These are phyloP conservation scores for Phytophthora cajani DNA, from an alignment of 352 stramenopile genomes.

Conservation along the genomic window DNA sequence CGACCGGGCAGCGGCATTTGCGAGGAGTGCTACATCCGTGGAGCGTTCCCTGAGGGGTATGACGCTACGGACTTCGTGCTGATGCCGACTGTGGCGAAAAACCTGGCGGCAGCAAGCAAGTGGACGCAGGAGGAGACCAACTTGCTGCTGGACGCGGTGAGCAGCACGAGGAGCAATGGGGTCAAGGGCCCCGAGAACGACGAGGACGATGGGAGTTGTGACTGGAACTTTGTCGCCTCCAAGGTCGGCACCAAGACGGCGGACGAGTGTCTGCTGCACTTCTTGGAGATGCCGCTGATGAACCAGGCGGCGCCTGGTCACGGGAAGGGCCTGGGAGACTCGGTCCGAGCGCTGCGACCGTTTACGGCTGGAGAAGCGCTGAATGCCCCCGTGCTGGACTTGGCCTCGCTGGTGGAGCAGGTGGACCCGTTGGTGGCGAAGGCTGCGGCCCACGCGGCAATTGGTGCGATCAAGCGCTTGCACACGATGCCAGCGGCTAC, in stretches of 20 bases:
- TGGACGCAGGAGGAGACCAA: slow-evolving; percentile 63
- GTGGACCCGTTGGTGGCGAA: slow-evolving; percentile 79
- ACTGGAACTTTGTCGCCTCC: slow-evolving; percentile 82
- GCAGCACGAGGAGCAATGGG: slow-evolving; percentile 28
- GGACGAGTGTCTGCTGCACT: slow-evolving; percentile 81
- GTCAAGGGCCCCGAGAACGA: slow-evolving; percentile 22
- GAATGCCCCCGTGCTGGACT: slow-evolving; percentile 63
- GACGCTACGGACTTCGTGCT: slow-evolving; percentile 68
- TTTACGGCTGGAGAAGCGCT: slow-evolving; percentile 56
- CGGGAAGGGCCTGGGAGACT: not conserved
- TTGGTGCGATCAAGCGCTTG: slow-evolving; percentile 68
- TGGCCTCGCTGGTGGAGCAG: slow-evolving; percentile 58
- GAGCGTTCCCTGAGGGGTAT: slow-evolving; percentile 67
- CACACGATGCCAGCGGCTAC: slow-evolving; percentile 48
- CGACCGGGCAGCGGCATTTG: slow-evolving; percentile 71
- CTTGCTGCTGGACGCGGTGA: slow-evolving; percentile 62
- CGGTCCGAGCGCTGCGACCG: slow-evolving; percentile 35
- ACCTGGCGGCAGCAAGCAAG: slow-evolving; percentile 2
- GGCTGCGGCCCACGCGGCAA: slow-evolving; percentile 68
- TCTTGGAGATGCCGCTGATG: slow-evolving; percentile 76
- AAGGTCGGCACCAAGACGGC: slow-evolving; percentile 73
- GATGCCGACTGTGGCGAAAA: slow-evolving; percentile 31
- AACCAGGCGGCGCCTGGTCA: slow-evolving; percentile 21
- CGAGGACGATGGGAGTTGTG: slow-evolving; percentile 49
- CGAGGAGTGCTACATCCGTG: slow-evolving; percentile 69